Percentiles rank a stretch among this genome's conserved stretches.
phyloP scores from a whole-genome alignment of 805 yeast species.

The Sporopachydermia lactativora region DNA sequence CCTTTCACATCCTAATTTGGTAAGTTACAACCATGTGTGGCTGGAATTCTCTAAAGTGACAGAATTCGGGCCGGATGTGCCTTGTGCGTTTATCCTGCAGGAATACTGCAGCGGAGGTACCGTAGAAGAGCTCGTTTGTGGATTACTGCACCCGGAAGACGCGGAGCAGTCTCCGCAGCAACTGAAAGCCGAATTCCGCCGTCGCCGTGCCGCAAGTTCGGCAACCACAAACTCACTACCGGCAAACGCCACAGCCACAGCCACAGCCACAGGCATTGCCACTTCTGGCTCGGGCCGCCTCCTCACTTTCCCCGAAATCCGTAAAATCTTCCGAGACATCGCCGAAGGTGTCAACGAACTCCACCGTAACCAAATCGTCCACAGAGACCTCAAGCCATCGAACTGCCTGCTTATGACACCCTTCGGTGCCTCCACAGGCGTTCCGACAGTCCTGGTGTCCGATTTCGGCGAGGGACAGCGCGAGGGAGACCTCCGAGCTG shows the following conservation, averaged over 20 bases:
- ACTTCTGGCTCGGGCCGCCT: slow-evolving; percentile 18
- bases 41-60: slow-evolving; percentile 47
- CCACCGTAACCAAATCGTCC: slow-evolving; percentile 66
- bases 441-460: slow-evolving; percentile 67
- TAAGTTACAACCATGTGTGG: slow-evolving; percentile 88
- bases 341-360: slow-evolving; percentile 57
- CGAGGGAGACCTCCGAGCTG: slow-evolving; percentile 46
- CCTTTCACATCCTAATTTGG: slow-evolving; percentile 45
- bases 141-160: slow-evolving; percentile 21
- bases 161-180: slow-evolving; percentile 21
- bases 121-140: slow-evolving; percentile 47
- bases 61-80: slow-evolving; percentile 43
- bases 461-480: slow-evolving; percentile 86
- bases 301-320: slow-evolving; percentile 46
- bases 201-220: slow-evolving; percentile 10
- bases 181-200: slow-evolving; percentile 22
- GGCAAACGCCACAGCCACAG: background rate
- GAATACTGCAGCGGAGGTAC: slow-evolving; percentile 88
- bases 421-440: slow-evolving; percentile 11
- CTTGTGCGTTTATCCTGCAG: slow-evolving; percentile 69
- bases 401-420: slow-evolving; percentile 45
- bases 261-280: too few relatives aligned
- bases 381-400: slow-evolving; percentile 81
- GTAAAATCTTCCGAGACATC: slow-evolving; percentile 53
- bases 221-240: slow-evolving; percentile 2